Percentiles rank a stretch among this genome's conserved stretches.
Conservation (phyloP, 1,139 yeast genomes). For the Yarrowia galli region DNA sequence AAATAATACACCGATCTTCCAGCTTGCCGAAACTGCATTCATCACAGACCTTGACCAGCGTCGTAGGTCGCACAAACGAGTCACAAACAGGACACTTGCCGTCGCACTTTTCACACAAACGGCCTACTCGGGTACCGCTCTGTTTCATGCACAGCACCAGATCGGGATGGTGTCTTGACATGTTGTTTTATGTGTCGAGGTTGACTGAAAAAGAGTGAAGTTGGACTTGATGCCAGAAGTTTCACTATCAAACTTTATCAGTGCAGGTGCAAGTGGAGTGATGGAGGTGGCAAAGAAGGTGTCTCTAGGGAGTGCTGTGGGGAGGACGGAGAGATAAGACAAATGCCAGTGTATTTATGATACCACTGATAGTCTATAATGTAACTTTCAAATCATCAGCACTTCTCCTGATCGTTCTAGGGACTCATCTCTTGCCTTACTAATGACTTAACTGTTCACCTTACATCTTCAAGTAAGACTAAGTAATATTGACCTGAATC, state of each 20-base stretch:
- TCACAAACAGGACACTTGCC: constrained; percentile 94
- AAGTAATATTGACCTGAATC: too few species aligned
- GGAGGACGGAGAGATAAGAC: too few species aligned
- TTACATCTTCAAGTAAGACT: too few species aligned
- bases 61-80: constrained; percentile 77
- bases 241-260: constrained; percentile 20
- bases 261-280: neutral
- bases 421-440: too few species aligned
- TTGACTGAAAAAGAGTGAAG: neutral
- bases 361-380: neutral
- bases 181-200: constrained; percentile 47
- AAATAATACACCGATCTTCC: constrained; percentile 72
- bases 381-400: neutral
- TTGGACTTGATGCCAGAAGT: neutral
- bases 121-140: constrained; percentile 76
- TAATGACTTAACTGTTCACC: too few species aligned
- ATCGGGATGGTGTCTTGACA: constrained; percentile 94
- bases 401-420: neutral
- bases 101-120: constrained; percentile 84
- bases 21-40: constrained; percentile 81
- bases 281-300: neutral
- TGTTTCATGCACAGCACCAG: constrained; percentile 84
- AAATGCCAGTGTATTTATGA: too few species aligned
- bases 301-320: too few species aligned
- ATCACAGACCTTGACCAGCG: constrained; percentile 79